phyloP scores from a whole-genome alignment of 2,329 filamentous ascomycete species.

The Immersiporthe knoxdaviesiana region DNA sequence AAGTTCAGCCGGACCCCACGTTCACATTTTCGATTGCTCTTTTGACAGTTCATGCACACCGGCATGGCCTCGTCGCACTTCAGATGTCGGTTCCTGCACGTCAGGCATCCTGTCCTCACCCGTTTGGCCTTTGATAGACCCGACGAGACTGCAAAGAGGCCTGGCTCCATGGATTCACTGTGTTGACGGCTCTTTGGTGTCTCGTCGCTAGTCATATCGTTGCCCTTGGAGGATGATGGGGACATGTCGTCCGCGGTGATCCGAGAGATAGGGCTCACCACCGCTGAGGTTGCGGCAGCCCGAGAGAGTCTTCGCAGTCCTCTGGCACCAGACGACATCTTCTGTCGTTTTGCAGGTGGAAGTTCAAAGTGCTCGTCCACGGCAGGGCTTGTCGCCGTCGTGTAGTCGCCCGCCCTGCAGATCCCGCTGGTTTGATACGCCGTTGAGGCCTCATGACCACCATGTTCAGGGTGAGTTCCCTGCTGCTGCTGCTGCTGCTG shows the following conservation, averaged over 20 bases:
- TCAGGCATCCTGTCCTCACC: conserved; percentile 87
- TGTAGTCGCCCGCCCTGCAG: conserved; percentile 23
- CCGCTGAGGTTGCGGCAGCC: background rate
- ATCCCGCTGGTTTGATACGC: conserved; percentile 18
- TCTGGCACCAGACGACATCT: conserved; percentile 16
- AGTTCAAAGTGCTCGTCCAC: conserved; percentile 26
- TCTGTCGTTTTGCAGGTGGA: conserved; percentile 27
- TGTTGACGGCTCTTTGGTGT: conserved; percentile 4
- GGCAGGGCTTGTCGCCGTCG: conserved; percentile 22
- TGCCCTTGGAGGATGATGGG: conserved; percentile 1
- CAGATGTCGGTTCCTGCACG: conserved; percentile 84
- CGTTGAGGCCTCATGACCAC: conserved; percentile 23
- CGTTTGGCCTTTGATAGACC: conserved; percentile 68
- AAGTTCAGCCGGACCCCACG: conserved; percentile 88
- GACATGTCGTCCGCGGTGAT: conserved; percentile 5
- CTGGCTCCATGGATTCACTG: conserved; percentile 11
- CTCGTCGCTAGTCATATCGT: background rate
- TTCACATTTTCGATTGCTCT: conserved; percentile 84
- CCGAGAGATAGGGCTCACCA: conserved; percentile 1
- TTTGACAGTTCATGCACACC: conserved; percentile 77
- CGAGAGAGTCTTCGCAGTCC: conserved; percentile 11
- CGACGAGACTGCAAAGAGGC: conserved; percentile 4
- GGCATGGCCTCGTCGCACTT: conserved; percentile 82
- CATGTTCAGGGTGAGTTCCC: conserved; percentile 11
- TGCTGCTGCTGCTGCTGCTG: too few species aligned